Percentiles rank a stretch among this genome's conserved stretches.
These are phyloP conservation scores for Dryas integrifolia DNA, from an alignment of 331 rosid species.

Conservation along the genomic window DNA sequence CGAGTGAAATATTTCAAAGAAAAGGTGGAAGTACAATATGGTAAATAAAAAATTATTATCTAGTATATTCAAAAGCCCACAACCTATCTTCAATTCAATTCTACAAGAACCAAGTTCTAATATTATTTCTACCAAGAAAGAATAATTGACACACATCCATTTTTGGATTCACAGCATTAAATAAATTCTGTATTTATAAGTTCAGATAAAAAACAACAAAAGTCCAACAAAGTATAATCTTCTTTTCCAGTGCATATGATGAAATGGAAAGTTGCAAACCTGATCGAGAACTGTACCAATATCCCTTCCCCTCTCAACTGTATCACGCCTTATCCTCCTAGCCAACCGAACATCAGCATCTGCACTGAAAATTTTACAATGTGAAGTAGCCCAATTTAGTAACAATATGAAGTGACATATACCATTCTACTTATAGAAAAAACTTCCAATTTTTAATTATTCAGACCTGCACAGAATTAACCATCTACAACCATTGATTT, in stretches of 20 bases:
- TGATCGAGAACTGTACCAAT: slow-evolving; percentile 93
- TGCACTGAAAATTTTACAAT: slow-evolving; percentile 82
- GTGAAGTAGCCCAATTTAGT: slow-evolving; percentile 60
- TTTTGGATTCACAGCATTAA: slow-evolving; percentile 3
- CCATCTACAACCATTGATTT: neutral
- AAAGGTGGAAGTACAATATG: neutral
- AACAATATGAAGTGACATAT: slow-evolving; percentile 23
- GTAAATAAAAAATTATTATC: neutral
- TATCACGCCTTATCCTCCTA: slow-evolving; percentile 94
- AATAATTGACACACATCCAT: neutral
- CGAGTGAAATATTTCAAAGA: neutral
- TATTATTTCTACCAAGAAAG: neutral
- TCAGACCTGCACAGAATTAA: neutral
- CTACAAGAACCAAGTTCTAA: neutral
- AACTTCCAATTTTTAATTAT: neutral
- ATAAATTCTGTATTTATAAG: slow-evolving; percentile 8
- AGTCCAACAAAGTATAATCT: neutral
- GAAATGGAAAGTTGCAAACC: slow-evolving; percentile 45
- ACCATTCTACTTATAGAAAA: slow-evolving; percentile 6
- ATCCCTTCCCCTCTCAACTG: slow-evolving; percentile 72
- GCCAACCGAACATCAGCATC: slow-evolving; percentile 99
- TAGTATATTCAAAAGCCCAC: slow-evolving; percentile 6
- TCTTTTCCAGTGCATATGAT: slow-evolving; percentile 12
- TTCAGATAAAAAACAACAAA: neutral
- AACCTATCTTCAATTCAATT: slow-evolving; percentile 1